Conservation (phyloP, 371 early-diverging fungal species). For the Mucor racemosus region DNA sequence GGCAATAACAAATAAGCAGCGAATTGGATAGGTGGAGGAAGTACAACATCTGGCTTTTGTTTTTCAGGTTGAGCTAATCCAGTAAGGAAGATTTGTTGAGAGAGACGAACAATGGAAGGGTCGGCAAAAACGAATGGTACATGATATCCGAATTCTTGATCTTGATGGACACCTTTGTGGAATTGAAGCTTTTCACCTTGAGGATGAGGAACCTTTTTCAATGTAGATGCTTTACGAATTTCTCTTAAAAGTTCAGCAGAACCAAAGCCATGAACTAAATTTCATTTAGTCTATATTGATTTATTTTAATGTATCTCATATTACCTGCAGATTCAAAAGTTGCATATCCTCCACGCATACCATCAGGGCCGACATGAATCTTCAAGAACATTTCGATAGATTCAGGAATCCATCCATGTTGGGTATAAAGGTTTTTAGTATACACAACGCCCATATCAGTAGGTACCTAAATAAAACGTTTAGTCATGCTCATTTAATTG, state of each 20-base stretch:
- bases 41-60: conserved; percentile 22
- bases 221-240: conserved; percentile 56
- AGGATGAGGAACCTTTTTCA: conserved; percentile 48
- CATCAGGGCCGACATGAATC: conserved; percentile 54
- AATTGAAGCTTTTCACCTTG: conserved; percentile 47
- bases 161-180: conserved; percentile 47
- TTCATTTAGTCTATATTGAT: too few relatives aligned
- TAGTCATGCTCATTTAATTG: not conserved
- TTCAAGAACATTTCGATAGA: conserved; percentile 70
- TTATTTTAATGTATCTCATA: not conserved
- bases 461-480: conserved; percentile 45
- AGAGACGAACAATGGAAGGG: conserved; percentile 61
- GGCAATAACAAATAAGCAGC: conserved; percentile 63
- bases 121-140: conserved; percentile 68
- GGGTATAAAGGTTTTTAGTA: conserved; percentile 54
- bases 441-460: conserved; percentile 66
- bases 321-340: conserved; percentile 66
- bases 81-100: conserved; percentile 54
- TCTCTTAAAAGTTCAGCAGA: conserved; percentile 56
- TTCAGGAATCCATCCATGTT: conserved; percentile 50
- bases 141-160: conserved; percentile 59
- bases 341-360: conserved; percentile 60
- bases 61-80: conserved; percentile 35
- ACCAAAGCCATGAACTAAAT: conserved; percentile 61
- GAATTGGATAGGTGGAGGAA: conserved; percentile 64